A percentile compares a stretch with the other conserved stretches of the same genome.
These are phyloP conservation scores for Escovopsis sp. DNA, from an alignment of 2,329 filamentous ascomycete genomes.

Conservation along the genomic window DNA sequence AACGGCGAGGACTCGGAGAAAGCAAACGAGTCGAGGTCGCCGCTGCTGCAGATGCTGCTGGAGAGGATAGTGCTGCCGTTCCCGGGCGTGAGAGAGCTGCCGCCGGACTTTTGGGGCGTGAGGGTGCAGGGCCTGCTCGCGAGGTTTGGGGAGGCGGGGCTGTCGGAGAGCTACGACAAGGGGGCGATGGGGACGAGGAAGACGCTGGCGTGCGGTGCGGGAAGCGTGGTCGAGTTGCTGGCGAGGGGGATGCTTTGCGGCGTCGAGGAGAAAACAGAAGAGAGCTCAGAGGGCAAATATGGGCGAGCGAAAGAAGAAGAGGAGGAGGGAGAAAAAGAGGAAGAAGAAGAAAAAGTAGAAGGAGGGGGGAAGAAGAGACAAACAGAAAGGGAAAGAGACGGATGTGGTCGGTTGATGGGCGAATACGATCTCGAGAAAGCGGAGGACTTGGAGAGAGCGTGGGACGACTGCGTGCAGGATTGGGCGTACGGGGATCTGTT, in stretches of 20 bases:
- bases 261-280: conserved; percentile 5
- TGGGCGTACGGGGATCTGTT: conserved; percentile 54
- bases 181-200: conserved; percentile 60
- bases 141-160: conserved; percentile 49
- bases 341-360: not conserved
- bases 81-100: conserved; percentile 50
- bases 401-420: conserved; percentile 6
- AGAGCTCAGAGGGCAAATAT: too few relatives aligned
- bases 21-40: conserved; percentile 32
- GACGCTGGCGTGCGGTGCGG: conserved; percentile 57
- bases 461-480: conserved; percentile 50
- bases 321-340: too few relatives aligned
- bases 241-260: conserved; percentile 53
- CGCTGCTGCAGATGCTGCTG: conserved; percentile 54
- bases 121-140: conserved; percentile 44
- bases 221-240: conserved; percentile 54
- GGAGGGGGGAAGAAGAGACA: not conserved
- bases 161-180: conserved; percentile 75
- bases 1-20: conserved; percentile 13
- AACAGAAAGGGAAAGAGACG: not conserved
- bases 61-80: conserved; percentile 49
- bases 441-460: conserved; percentile 46
- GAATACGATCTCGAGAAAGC: conserved; percentile 45
- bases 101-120: conserved; percentile 49
- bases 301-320: too few relatives aligned